Base-by-base conservation (phyloP, 257 asterid species). In the Asclepias syriaca region DNA sequence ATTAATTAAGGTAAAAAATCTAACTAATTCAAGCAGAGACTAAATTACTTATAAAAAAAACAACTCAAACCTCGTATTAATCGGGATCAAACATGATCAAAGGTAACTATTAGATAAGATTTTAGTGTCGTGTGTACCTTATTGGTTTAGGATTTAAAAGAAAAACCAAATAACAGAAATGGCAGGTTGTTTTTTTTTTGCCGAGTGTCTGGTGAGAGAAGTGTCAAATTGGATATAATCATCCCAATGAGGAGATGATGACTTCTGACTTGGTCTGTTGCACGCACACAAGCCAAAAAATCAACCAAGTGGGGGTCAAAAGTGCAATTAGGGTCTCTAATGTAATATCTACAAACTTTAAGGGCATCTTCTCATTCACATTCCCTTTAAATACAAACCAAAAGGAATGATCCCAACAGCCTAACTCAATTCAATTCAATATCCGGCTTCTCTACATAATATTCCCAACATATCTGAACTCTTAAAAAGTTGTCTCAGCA, bases 251-350 rank as follows among this genome's bases (percentile, higher is more conserved):
- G 70, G 71, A 68, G 27, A 49, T 51, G 56, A 74, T 32, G 70
- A 55, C 67, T 64, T 40, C 11, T 48, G 71, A 61, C 58, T 66
- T 68, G 50, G 27, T 51, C 65, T 69, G 66, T 55, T 65, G 67
- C 57, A 46, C 68, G 68, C 66, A 21, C 55, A 68, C 63, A 75
- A 37, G 51, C 71, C 48, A 43, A 71, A 79, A 74, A 76, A 74
- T 70, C 79, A 78, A 65, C 60, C 12, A 32, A 67, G 84, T 78
- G 89, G 88, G 88, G 81, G 66, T 80, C 86, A 32, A 81, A 83
- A 84, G 86, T 75, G 83, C 74, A 68, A 55, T 3, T 22, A 18
- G 84, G 77, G 43, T 16, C 53, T 32, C 53, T 32, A 37, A 12
- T 24, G 84, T 82, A 86, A 83, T 78, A 78, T 80, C 37, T 51